A percentile compares a stretch with the other conserved stretches of the same genome.
Evolutionary conservation across 176 grass and related monocot genomes (phyloP).

Genomic region (Ananas comosus): DNA sequence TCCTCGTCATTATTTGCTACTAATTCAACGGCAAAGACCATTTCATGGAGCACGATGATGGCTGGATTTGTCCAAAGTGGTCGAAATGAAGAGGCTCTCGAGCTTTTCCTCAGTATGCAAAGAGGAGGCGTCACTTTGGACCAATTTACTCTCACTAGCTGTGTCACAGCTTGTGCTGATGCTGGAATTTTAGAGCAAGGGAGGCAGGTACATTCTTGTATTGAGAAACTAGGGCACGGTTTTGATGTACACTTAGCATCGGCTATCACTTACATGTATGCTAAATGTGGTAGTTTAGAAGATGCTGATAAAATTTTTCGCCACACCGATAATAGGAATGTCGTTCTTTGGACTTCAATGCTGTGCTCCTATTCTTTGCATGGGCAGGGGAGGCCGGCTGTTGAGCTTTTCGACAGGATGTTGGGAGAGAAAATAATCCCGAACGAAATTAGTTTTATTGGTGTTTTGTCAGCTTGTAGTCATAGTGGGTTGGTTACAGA

Average conservation of each 20-base stretch:
- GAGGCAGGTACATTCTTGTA: slow-evolving; percentile 28
- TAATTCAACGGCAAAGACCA: slow-evolving; percentile 9
- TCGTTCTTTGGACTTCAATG: slow-evolving; percentile 51
- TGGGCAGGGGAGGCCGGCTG: slow-evolving; percentile 28
- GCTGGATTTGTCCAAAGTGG: slow-evolving; percentile 48
- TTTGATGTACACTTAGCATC: slow-evolving; percentile 33
- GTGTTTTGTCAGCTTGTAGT: slow-evolving; percentile 50
- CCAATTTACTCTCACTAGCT: slow-evolving; percentile 47
- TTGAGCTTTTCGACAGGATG: slow-evolving; percentile 38
- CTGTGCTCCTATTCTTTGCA: slow-evolving; percentile 41
- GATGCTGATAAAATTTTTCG: slow-evolving; percentile 31
- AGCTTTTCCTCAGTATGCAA: slow-evolving; percentile 38
- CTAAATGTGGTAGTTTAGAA: slow-evolving; percentile 41
- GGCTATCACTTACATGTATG: slow-evolving; percentile 38
- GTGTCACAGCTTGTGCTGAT: slow-evolving; percentile 42
- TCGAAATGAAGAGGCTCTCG: slow-evolving; percentile 44
- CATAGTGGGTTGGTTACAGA: slow-evolving; percentile 34
- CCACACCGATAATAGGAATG: slow-evolving; percentile 12
- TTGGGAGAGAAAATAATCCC: slow-evolving; percentile 33
- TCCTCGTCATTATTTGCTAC: slow-evolving; percentile 7
- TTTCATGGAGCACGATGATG: slow-evolving; percentile 49
- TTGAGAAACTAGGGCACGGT: slow-evolving; percentile 33
- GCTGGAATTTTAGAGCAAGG: slow-evolving; percentile 50
- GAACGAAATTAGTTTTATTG: slow-evolving; percentile 38
- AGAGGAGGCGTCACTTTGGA: slow-evolving; percentile 20